Evolutionary conservation across 345 rosid species (phyloP), one percentile per base, ranked within the genome.

Genomic region (Nephelium lappaceum): DNA sequence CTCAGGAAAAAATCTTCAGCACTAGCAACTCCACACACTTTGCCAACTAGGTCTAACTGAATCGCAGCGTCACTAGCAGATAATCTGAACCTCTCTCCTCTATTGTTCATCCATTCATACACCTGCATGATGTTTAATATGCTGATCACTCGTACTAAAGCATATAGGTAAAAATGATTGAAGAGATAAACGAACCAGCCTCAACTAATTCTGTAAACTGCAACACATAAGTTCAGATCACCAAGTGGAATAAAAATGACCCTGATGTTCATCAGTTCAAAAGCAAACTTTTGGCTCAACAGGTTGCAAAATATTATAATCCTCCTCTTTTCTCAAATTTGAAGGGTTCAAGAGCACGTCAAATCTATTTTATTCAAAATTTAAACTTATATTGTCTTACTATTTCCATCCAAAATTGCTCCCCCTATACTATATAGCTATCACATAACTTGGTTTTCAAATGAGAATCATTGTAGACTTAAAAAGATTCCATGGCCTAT

Each of bases 21-120:
- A 75, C 75, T 77, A 69, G 94, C 76, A 70, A 93, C 84, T 67
- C 97, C 97, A 42, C 75, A 95, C 58, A 91, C 98, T 89, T 91
- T 91, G 77, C 92, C 91, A 67, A 96, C 84, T 73, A 96, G 89
- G 84, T 96, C 99, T 77, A 96, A 86, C 78, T 93, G 97, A 81
- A 96, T 92, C 1, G 99, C 99, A 78, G 97, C 93, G 83, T 96
- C 98, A 81, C 99, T 96, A 1, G 88, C 87, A 74, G 93, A 85
- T 75, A 87, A 70, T 66, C 88, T 88, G 80, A 85, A 96, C 83
- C 94, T 91, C 78, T 91, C 95, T 69, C 73, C 92, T 79, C 90
- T 84, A 71, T 85, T 89, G 83, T 80, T 90, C 97, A 96, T 96
- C 99, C 99, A 96, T 60, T 96, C 97, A 79, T 88, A 92, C 31